Evolutionary conservation across 2,329 filamentous ascomycete genomes (phyloP).

Genomic region (Fusarium haematococcum): DNA sequence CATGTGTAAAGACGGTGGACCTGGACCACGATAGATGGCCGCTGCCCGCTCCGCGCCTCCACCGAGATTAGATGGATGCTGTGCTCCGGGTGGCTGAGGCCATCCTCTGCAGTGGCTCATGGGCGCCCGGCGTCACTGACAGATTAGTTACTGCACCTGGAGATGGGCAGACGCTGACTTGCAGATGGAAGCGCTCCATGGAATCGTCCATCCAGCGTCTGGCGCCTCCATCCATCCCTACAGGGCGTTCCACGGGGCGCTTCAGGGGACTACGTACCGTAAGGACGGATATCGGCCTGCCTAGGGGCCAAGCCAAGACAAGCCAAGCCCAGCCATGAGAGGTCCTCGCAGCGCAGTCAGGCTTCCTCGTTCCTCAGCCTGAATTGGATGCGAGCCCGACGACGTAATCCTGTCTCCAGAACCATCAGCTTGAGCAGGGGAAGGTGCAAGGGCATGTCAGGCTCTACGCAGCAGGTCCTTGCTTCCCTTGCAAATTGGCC

Average conservation of each 20-base stretch:
- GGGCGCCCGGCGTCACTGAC: constrained; percentile 24
- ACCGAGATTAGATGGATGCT: constrained; percentile 11
- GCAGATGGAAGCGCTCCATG: constrained; percentile 1
- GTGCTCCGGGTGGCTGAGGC: constrained; percentile 21
- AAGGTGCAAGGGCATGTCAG: constrained; percentile 20
- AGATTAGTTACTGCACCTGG: neutral
- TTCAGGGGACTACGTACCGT: constrained; percentile 2
- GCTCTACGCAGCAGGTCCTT: constrained; percentile 5
- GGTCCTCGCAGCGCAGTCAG: neutral
- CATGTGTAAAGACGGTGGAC: constrained; percentile 7
- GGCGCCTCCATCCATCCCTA: neutral
- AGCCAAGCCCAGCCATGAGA: neutral
- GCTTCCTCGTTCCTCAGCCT: neutral
- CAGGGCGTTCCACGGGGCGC: constrained; percentile 13
- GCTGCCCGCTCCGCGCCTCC: constrained; percentile 16
- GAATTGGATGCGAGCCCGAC: constrained; percentile 4
- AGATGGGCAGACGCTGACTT: neutral
- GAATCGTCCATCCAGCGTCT: neutral
- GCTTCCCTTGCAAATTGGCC: constrained; percentile 1
- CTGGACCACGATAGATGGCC: constrained; percentile 18
- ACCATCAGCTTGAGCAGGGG: constrained; percentile 18
- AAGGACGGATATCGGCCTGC: neutral
- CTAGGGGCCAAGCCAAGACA: constrained; percentile 13
- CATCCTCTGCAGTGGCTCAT: constrained; percentile 26
- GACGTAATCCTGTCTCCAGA: constrained; percentile 10